Conservation (phyloP, 139 green algal species). For the Volvox africanus region DNA sequence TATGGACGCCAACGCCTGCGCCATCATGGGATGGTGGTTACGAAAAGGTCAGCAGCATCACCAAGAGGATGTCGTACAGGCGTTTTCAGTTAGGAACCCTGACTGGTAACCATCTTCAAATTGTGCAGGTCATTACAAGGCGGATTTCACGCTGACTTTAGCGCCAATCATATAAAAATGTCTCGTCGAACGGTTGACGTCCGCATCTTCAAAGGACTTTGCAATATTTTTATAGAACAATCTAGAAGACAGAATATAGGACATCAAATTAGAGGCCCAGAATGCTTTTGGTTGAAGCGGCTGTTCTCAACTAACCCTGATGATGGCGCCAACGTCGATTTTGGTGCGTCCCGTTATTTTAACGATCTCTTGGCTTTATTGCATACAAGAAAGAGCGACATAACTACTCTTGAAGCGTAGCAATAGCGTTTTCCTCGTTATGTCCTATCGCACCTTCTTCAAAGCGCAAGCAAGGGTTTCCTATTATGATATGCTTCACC, state of each 20-base stretch:
- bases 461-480: too few species aligned
- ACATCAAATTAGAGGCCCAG: background rate
- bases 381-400: background rate
- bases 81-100: background rate
- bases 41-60: too few species aligned
- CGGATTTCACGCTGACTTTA: background rate
- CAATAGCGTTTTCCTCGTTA: background rate
- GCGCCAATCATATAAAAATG: background rate
- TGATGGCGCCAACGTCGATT: slow-evolving; percentile 25
- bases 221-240: background rate
- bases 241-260: background rate
- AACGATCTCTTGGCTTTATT: too few species aligned
- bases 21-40: too few species aligned
- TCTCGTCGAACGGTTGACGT: background rate
- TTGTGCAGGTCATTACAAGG: background rate
- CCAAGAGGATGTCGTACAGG: too few species aligned
- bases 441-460: too few species aligned
- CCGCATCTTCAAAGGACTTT: background rate
- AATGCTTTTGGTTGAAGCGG: background rate
- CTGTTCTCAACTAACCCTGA: background rate
- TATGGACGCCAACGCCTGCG: too few species aligned
- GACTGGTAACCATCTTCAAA: background rate
- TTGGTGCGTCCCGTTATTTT: background rate
- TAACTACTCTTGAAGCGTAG: background rate
- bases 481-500: background rate